Conservation (phyloP, 1,284 basidiomycete genomes). For the Wolfiporia cocos region DNA sequence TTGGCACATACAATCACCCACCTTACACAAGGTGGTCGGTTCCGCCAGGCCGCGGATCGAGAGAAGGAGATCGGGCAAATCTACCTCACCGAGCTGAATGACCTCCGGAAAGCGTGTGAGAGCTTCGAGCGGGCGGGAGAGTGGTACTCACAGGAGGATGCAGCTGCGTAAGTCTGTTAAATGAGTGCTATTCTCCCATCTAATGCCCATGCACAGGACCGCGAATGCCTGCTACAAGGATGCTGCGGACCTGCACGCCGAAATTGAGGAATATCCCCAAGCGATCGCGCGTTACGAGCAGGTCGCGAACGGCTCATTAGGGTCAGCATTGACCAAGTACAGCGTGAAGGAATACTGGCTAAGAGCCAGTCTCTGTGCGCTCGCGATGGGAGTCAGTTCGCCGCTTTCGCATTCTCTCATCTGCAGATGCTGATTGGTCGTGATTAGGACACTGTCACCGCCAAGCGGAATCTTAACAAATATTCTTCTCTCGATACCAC, state of each 20-base stretch:
- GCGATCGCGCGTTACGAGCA: constrained; percentile 89
- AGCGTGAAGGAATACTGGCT: constrained; percentile 99
- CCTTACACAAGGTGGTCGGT: constrained; percentile 82
- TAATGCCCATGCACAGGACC: constrained; percentile 48
- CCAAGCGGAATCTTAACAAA: constrained; percentile 69
- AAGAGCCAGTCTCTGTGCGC: constrained; percentile 80
- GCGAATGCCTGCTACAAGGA: constrained; percentile 96
- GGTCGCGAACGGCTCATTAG: constrained; percentile 84
- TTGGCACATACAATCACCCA: constrained; percentile 82
- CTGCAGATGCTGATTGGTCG: not conserved
- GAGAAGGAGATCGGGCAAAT: constrained; percentile 97
- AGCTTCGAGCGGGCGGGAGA: constrained; percentile 93
- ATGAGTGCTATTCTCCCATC: constrained; percentile 1
- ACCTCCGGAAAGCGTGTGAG: constrained; percentile 81
- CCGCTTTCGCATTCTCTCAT: not conserved
- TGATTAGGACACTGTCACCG: constrained; percentile 77
- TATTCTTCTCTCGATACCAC: constrained; percentile 77
- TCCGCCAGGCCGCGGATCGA: constrained; percentile 95
- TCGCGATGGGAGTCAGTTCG: constrained; percentile 77
- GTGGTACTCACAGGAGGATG: constrained; percentile 97
- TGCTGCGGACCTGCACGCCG: constrained; percentile 91
- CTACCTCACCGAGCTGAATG: constrained; percentile 73
- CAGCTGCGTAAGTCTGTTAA: constrained; percentile 71
- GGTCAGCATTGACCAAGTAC: constrained; percentile 90
- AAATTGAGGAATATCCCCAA: constrained; percentile 78